phyloP scores from a whole-genome alignment of 1,284 basidiomycete genomes.

The Cutaneotrichosporon spelunceum region DNA sequence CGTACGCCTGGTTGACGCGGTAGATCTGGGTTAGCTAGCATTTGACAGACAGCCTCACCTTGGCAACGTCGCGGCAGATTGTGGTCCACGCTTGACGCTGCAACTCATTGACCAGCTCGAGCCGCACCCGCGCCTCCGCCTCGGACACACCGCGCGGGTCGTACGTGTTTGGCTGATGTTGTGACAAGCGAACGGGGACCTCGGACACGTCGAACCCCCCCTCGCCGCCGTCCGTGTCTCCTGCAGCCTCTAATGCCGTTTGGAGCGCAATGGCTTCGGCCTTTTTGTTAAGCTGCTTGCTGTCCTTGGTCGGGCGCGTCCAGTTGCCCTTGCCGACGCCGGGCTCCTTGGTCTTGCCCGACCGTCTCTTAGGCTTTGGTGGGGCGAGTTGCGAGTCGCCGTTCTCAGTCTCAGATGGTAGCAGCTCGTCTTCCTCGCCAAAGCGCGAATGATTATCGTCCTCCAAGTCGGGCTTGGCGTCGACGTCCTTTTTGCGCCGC shows the following conservation, averaged over 20 bases:
- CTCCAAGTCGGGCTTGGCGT: slow-evolving; percentile 8
- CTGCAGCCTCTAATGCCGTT: not conserved
- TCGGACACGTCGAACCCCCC: not conserved
- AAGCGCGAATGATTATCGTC: slow-evolving; percentile 20
- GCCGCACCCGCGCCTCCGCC: slow-evolving; percentile 38
- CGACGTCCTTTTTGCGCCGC: slow-evolving; percentile 18
- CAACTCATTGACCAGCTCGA: slow-evolving; percentile 64
- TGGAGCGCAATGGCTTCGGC: slow-evolving; percentile 26
- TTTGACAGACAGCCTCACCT: slow-evolving; percentile 55
- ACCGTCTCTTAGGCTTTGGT: slow-evolving; percentile 23
- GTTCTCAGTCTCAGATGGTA: slow-evolving; percentile 20
- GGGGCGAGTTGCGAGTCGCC: slow-evolving; percentile 18
- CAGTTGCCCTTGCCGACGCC: slow-evolving; percentile 43
- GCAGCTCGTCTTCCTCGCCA: slow-evolving; percentile 20
- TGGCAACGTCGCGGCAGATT: slow-evolving; percentile 78
- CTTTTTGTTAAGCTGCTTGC: slow-evolving; percentile 29
- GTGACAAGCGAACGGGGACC: slow-evolving; percentile 1
- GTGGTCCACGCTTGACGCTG: slow-evolving; percentile 82
- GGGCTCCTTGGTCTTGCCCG: slow-evolving; percentile 35
- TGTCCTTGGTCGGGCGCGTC: slow-evolving; percentile 36
- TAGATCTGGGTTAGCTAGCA: slow-evolving; percentile 61
- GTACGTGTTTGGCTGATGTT: slow-evolving; percentile 31
- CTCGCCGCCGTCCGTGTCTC: not conserved
- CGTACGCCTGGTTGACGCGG: slow-evolving; percentile 63
- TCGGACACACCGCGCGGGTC: slow-evolving; percentile 44